Evolutionary conservation across 1,284 basidiomycete genomes (phyloP).

Genomic region (Rugiboletus extremiorientalis): DNA sequence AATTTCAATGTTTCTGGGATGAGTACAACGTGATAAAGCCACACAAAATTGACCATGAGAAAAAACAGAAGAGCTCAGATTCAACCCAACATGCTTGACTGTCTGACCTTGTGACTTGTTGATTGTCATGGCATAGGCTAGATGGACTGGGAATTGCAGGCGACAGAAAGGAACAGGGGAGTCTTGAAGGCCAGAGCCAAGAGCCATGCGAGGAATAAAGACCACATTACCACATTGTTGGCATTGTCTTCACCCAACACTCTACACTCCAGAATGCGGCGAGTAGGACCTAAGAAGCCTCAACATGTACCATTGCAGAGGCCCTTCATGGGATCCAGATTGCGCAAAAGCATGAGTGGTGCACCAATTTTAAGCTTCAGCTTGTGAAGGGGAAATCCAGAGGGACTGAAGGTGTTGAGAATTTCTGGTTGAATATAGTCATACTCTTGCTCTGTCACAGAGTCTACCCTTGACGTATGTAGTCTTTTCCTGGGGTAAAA

Average conservation of each 20-base stretch:
- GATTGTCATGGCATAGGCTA: conserved; percentile 36
- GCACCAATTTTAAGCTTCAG: conserved; percentile 35
- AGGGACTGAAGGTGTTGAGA: conserved; percentile 19
- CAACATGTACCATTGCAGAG: too few relatives aligned
- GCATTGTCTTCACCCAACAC: neutral
- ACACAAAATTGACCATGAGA: too few relatives aligned
- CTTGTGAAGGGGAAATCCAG: conserved; percentile 27
- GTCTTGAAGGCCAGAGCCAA: conserved; percentile 7
- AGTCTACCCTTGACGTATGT: conserved; percentile 2
- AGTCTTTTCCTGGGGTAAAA: neutral
- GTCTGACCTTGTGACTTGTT: conserved; percentile 7
- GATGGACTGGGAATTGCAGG: conserved; percentile 33
- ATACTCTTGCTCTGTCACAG: conserved; percentile 4
- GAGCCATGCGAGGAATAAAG: neutral
- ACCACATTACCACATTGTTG: neutral
- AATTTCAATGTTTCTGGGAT: too few relatives aligned
- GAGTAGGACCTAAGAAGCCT: conserved; percentile 15
- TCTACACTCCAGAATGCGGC: conserved; percentile 21
- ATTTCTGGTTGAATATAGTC: conserved; percentile 22
- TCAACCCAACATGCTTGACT: conserved; percentile 10
- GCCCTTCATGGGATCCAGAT: too few relatives aligned
- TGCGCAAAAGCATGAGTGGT: conserved; percentile 39
- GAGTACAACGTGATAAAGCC: too few relatives aligned
- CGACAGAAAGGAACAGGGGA: neutral
- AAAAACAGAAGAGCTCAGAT: too few relatives aligned